Evolutionary conservation across 2,329 filamentous ascomycete genomes (phyloP).

Genomic region (Pyrenochaeta sp.): DNA sequence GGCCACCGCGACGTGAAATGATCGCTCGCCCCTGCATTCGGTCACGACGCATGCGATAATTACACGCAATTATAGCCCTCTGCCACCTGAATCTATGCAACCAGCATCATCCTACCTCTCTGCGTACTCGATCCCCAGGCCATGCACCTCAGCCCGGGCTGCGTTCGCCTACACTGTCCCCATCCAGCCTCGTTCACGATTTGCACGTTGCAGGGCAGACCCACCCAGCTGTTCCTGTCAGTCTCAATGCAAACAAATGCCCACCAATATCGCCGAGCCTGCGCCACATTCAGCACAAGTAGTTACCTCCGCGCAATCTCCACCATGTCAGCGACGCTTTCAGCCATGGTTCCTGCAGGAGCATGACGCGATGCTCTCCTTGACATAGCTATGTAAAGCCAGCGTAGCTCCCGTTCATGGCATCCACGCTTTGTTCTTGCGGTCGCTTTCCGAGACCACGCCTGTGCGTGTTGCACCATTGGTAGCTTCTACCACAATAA

Average conservation of each 20-base stretch:
- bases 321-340: slow-evolving; percentile 17
- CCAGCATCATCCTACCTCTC: slow-evolving; percentile 1
- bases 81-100: slow-evolving; percentile 8
- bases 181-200: no score
- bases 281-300: slow-evolving; percentile 17
- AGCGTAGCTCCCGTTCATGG: slow-evolving; percentile 19
- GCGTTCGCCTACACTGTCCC: no score
- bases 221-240: no score
- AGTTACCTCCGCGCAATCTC: slow-evolving; percentile 16
- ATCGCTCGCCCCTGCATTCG: slow-evolving; percentile 19
- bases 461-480: slow-evolving; percentile 8
- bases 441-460: slow-evolving; percentile 16
- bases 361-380: slow-evolving; percentile 21
- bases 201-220: no score
- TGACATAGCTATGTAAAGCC: slow-evolving; percentile 17
- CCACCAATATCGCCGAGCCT: slow-evolving; percentile 14
- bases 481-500: slow-evolving; percentile 11
- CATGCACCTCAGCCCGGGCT: no score
- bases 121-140: no score
- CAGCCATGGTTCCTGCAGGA: slow-evolving; percentile 21
- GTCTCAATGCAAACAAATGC: no score
- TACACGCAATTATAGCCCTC: slow-evolving; percentile 18
- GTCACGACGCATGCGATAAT: slow-evolving; percentile 19
- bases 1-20: slow-evolving; percentile 7
- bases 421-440: slow-evolving; percentile 14